Base-by-base conservation (phyloP, 2,329 filamentous ascomycete species). In the Colletotrichum destructivum region DNA sequence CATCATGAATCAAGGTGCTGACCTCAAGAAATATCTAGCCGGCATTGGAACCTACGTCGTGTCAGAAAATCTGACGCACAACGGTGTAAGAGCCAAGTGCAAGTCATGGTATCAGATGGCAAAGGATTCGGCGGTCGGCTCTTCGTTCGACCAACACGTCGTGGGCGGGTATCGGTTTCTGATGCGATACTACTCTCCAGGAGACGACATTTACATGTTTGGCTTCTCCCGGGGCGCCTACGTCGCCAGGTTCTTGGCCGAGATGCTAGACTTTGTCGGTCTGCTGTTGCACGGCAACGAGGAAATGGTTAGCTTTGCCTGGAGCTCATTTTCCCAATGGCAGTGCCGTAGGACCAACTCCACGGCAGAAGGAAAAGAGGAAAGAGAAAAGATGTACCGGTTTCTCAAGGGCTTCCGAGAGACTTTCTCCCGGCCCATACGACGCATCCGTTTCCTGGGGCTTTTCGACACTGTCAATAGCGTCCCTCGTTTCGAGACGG, bases 211-310 rank as follows among this genome's bases (percentile, higher is more conserved):
- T 46, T 93, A 90, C 78, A 89, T 94, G 81, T 93, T 94, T 71
- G 92, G 92, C 0, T 94, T 94, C 81, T 92, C 89, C 54, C 88
- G 92, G 23, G 92, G 92, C 21, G 88, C 92, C 1, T 94, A 94
- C 76, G 92, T 93, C 54, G 92, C 92, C 0, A 89, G 92, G 3
- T 94, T 94, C 76, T 82, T 94, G 0, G 93, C 94, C 0, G 93
- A 96, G 78, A 96, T 96, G 94, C 86, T 96, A 8, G 93, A 96
- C 77, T 91, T 93, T 75, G 91, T 96, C 66, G 94, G 94, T 1
- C 85, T 97, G 0, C 85, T 97, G 16, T 92, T 91, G 15, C 91
- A 93, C 62, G 94, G 94, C 13, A 97, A 97, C 76, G 93, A 97
- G 77, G 94, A 96, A 75, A 92, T 96, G 90, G 90, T 94, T 62